Percentiles rank a stretch among this genome's conserved stretches.
Evolutionary conservation across 805 yeast genomes (phyloP).

Genomic region (Limtongia smithiae): DNA sequence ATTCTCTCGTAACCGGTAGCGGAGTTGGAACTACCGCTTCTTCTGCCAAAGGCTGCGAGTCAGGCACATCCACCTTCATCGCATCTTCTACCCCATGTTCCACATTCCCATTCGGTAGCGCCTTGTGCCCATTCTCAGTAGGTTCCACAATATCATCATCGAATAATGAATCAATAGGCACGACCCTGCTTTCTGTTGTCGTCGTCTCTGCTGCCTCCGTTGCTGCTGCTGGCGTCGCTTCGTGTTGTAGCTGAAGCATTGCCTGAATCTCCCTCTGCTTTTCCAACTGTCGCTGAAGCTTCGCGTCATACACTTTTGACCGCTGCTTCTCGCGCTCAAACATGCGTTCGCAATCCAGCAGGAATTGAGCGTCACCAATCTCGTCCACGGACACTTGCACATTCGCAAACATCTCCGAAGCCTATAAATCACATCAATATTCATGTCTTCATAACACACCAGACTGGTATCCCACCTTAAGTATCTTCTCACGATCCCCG

Average conservation of each 20-base stretch:
- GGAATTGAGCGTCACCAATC: conserved; percentile 61
- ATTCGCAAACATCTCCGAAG: conserved; percentile 94
- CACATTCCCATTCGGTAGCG: conserved; percentile 5
- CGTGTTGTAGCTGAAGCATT: neutral
- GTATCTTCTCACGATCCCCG: conserved; percentile 78
- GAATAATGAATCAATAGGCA: neutral
- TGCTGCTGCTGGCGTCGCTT: neutral
- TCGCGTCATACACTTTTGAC: conserved; percentile 39
- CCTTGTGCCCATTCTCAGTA: neutral
- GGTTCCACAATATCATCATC: neutral
- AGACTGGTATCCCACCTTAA: conserved; percentile 37
- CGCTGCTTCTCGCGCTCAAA: conserved; percentile 59
- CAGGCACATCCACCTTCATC: too few species aligned
- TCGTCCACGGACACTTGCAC: conserved; percentile 96
- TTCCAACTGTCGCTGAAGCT: conserved; percentile 33
- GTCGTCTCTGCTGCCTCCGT: neutral
- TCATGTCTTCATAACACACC: too few species aligned
- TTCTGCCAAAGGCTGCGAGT: too few species aligned
- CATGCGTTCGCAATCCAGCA: conserved; percentile 71
- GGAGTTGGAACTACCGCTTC: too few species aligned
- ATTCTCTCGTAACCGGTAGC: too few species aligned
- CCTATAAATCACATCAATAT: conserved; percentile 45
- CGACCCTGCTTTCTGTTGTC: neutral
- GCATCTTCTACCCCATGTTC: neutral
- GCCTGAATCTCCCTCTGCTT: conserved; percentile 17